Evolutionary conservation across 495 filamentous ascomycete species (phyloP).

Genomic region (Podospora australis): DNA sequence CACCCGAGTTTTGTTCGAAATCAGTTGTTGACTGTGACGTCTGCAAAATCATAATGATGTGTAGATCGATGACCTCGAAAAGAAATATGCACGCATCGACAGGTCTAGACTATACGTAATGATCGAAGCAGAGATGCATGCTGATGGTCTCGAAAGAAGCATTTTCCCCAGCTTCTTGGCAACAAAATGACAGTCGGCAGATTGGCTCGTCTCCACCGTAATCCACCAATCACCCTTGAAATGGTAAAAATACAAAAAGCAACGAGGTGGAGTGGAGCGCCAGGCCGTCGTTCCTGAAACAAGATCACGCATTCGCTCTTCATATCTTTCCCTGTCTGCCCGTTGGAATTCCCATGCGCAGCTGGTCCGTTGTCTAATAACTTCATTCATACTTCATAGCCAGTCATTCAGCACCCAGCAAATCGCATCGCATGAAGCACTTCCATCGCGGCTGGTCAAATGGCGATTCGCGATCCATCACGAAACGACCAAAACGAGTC

Average conservation of each 20-base stretch:
- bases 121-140: not conserved
- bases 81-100: no score
- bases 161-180: constrained; percentile 8
- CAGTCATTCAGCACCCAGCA: not conserved
- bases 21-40: not conserved
- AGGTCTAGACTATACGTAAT: constrained; percentile 2
- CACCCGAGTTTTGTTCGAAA: no score
- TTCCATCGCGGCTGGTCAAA: constrained; percentile 1
- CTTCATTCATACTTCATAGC: not conserved
- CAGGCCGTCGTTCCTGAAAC: constrained; percentile 2
- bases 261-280: not conserved
- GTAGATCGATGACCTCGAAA: no score
- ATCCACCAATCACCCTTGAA: not conserved
- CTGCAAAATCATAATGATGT: not conserved
- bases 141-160: constrained; percentile 2
- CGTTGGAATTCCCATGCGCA: not conserved
- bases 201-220: not conserved
- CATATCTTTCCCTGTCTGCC: not conserved
- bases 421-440: constrained; percentile 1
- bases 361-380: not conserved
- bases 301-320: not conserved
- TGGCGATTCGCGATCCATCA: constrained; percentile 2
- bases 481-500: constrained; percentile 3
- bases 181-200: not conserved
- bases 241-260: not conserved